These are phyloP conservation scores for Trametes versicolor DNA, from an alignment of 1,284 basidiomycete genomes.

Conservation along the genomic window DNA sequence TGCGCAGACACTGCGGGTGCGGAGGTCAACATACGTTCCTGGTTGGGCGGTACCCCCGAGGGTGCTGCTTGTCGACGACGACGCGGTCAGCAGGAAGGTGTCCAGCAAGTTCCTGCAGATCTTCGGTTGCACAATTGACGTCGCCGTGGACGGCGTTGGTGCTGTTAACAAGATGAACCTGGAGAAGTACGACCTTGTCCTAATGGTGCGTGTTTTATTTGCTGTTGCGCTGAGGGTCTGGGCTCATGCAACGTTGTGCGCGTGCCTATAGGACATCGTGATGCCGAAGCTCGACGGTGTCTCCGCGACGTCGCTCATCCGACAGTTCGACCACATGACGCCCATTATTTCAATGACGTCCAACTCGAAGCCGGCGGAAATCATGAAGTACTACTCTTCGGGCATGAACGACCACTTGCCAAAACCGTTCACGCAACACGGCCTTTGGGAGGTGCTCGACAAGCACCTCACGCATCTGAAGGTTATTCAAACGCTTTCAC, in stretches of 20 bases:
- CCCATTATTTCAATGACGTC: conserved; percentile 98
- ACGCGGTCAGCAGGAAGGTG: conserved; percentile 89
- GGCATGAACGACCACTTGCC: conserved; percentile 99
- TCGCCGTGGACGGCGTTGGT: conserved; percentile 93
- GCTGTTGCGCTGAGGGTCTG: conserved; percentile 7
- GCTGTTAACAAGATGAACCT: conserved; percentile 97
- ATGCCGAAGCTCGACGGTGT: conserved; percentile 95
- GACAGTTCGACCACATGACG: conserved; percentile 94
- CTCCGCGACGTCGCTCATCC: conserved; percentile 90
- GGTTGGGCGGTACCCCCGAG: conserved; percentile 89
- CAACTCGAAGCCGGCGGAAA: conserved; percentile 91
- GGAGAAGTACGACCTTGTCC: conserved; percentile 93
- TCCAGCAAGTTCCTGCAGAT: conserved; percentile 95
- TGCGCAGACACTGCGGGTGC: conserved; percentile 65
- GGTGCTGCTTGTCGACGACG: conserved; percentile 95
- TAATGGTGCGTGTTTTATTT: conserved; percentile 78
- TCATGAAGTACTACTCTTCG: conserved; percentile 91
- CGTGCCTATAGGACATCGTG: conserved; percentile 78
- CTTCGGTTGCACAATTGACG: conserved; percentile 94
- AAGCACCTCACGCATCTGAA: conserved; percentile 96
- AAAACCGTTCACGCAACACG: conserved; percentile 96
- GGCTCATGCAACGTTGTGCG: conserved; percentile 14
- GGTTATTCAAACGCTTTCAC: conserved; percentile 85
- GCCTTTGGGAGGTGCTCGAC: conserved; percentile 92
- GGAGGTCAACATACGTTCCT: conserved; percentile 84